Percentiles rank a stretch among this genome's conserved stretches.
phyloP scores from a whole-genome alignment of 306 rosid species.

The Cucurbita argyrosperma region DNA sequence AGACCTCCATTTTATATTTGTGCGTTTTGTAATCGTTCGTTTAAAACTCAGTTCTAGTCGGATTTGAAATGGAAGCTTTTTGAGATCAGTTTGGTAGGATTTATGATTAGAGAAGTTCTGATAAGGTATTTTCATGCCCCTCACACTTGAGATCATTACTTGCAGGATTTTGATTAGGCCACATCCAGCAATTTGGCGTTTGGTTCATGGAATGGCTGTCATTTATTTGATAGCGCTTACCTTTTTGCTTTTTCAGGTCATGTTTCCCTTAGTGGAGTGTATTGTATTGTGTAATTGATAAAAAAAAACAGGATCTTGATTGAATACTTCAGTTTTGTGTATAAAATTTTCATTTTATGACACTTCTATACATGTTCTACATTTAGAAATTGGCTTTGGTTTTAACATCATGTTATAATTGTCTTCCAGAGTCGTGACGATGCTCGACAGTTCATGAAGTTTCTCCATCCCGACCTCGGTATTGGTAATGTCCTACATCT shows the following conservation, averaged over 20 bases:
- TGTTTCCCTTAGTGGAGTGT: background rate
- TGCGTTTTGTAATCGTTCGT: background rate
- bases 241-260: conserved; percentile 95
- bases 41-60: background rate
- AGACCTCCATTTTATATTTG: background rate
- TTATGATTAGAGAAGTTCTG: background rate
- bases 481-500: conserved; percentile 47
- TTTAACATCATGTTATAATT: background rate
- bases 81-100: background rate
- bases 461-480: conserved; percentile 97
- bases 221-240: conserved; percentile 87
- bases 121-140: background rate
- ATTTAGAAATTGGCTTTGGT: background rate
- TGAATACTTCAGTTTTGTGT: background rate
- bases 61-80: background rate
- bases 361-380: background rate
- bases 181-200: conserved; percentile 98
- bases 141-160: background rate
- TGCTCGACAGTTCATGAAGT: conserved; percentile 97
- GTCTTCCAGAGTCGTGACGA: conserved; percentile 70
- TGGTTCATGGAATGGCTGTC: conserved; percentile 98
- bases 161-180: conserved; percentile 94
- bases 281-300: background rate
- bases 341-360: background rate
- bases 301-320: background rate